Evolutionary conservation across 208 protist species (phyloP), one percentile per base, ranked within the genome.

Genomic region (Acanthamoeba lugdunensis): DNA sequence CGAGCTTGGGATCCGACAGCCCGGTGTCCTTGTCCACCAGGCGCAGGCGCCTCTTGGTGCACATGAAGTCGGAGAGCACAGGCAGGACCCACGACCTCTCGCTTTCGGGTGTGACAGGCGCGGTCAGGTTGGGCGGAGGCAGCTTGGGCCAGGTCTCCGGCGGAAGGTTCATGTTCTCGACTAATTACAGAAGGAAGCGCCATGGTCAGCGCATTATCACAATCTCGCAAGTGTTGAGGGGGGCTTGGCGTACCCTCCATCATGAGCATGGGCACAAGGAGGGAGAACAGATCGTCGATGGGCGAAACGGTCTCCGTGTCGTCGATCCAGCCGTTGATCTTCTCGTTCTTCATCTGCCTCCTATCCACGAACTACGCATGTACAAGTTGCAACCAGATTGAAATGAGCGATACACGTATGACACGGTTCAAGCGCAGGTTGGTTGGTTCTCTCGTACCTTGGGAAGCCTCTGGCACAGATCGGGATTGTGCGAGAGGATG

Each of bases 11-110:
- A 2, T 92, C 87, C 13, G 33, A 2, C n/a, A 92, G 63, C 14
- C 87, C 90, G 14, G 45, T 71, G 28, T 48, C 45, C 56, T 45
- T 28, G 50, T 45, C 30, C 48, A 93, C 90, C 18, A 28, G 45
- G 90, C 90, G 73, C 69, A 93, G 71, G 16, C 85, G 54, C 41
- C 87, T n/a, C 73, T 85, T 56, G 65, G 18, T 50, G 61, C 90
- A 93, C 90, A 93, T 85, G 73, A 93, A 93, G 71, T 93, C 90
- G 50, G 90, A 93, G n/a, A 93, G 90, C 50, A 85, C 65, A 8
- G 90, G 90, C 28, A 93, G 90, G 16, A 93, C 73, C 90, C 90
- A 93, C 50, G 65, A 81, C 9, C 90, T 37, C 56, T 93, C 90
- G 28, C 21, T 85, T 37, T 93, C 90, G 13, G 65, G 71, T 4